A percentile compares a stretch with the other conserved stretches of the same genome.
Conservation (phyloP, 805 yeast species). For the Candida sphagnicola region DNA sequence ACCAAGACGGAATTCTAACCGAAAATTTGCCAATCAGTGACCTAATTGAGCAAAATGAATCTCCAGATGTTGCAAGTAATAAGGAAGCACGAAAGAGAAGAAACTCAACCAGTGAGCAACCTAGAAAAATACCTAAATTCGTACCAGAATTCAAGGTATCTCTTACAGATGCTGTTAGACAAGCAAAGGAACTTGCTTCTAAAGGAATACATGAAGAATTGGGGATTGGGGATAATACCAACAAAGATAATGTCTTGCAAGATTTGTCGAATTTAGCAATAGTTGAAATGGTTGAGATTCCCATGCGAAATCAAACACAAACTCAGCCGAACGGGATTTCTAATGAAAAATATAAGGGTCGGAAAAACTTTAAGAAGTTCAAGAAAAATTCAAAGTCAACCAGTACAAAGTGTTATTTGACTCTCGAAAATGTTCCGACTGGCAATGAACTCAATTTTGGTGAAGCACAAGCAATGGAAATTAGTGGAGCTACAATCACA, state of each 20-base stretch:
- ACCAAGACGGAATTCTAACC: no score
- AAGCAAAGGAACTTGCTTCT: slow-evolving; percentile 20
- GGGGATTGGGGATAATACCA: slow-evolving; percentile 16
- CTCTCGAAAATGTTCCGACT: slow-evolving; percentile 7
- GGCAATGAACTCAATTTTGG: neutral
- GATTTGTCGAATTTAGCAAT: slow-evolving; percentile 22
- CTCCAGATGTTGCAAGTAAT: neutral
- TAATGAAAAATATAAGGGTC: slow-evolving; percentile 9
- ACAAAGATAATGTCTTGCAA: slow-evolving; percentile 10
- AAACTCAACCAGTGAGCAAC: slow-evolving; percentile 4
- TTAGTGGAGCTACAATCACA: slow-evolving; percentile 4
- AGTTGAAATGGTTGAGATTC: slow-evolving; percentile 26
- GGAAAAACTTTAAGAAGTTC: slow-evolving; percentile 31
- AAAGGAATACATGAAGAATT: slow-evolving; percentile 19
- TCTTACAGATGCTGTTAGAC: slow-evolving; percentile 26
- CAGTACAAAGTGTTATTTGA: slow-evolving; percentile 18
- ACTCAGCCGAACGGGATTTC: neutral
- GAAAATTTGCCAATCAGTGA: no score
- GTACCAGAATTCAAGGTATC: slow-evolving; percentile 13
- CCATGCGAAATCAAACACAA: slow-evolving; percentile 7
- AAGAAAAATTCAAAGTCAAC: slow-evolving; percentile 18
- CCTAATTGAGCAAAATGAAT: neutral
- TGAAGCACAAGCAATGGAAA: neutral
- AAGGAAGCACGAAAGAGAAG: neutral
- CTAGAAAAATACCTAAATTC: slow-evolving; percentile 9